Percentiles rank a stretch among this genome's conserved stretches.
These are phyloP conservation scores for Cucurbita argyrosperma DNA, from an alignment of 306 rosid species.

Conservation along the genomic window DNA sequence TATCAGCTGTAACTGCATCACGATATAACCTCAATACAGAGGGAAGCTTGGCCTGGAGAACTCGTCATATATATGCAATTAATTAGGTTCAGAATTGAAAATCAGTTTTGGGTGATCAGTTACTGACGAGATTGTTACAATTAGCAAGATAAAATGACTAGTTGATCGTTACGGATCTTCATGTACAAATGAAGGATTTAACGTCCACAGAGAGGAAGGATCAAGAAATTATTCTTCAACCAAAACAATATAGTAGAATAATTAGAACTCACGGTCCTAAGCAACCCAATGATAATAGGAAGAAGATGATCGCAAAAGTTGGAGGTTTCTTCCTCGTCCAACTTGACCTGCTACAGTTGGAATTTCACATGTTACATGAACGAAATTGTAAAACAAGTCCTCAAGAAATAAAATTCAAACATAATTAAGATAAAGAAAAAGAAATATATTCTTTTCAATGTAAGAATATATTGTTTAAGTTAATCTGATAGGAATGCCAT, in stretches of 20 bases:
- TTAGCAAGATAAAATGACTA: background rate
- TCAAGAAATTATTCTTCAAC: background rate
- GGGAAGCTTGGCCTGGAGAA: conserved; percentile 86
- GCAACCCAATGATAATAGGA: conserved; percentile 87
- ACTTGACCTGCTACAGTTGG: conserved; percentile 39
- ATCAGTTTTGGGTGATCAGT: background rate
- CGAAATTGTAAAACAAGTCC: background rate
- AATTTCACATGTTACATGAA: conserved; percentile 17
- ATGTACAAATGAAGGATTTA: background rate
- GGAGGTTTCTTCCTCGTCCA: conserved; percentile 72
- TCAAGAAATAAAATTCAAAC: background rate
- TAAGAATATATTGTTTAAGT: background rate
- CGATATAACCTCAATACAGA: conserved; percentile 85
- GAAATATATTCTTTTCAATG: too few relatives aligned
- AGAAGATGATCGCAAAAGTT: conserved; percentile 73
- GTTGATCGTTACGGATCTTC: background rate
- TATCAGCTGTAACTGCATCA: conserved; percentile 84
- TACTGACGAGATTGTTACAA: background rate
- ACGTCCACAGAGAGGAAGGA: background rate
- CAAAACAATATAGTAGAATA: background rate
- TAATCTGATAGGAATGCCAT: too few relatives aligned
- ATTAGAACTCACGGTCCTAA: conserved; percentile 74
- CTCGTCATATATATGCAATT: background rate
- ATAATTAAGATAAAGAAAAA: too few relatives aligned
- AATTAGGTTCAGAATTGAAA: background rate